Conservation (phyloP, 352 stramenopile species). For the Peronospora tabacina region DNA sequence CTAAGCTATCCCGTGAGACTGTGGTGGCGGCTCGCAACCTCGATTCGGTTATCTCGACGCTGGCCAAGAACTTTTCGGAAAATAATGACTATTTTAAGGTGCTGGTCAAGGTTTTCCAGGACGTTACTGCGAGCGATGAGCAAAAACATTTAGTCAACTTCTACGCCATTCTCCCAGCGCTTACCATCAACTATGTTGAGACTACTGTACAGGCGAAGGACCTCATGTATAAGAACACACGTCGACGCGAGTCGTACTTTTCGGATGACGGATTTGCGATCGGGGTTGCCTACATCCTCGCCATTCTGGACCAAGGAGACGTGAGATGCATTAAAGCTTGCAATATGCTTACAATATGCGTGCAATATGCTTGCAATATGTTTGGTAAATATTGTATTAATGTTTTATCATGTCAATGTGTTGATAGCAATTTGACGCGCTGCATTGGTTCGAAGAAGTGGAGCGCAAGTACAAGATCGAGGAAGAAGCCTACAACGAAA, state of each 20-base stretch:
- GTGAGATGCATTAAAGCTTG: constrained; percentile 22
- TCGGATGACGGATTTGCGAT: constrained; percentile 94
- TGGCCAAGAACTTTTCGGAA: constrained; percentile 87
- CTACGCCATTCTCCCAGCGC: constrained; percentile 81
- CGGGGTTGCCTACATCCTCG: constrained; percentile 89
- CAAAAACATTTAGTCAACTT: constrained; percentile 91
- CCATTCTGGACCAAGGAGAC: constrained; percentile 85
- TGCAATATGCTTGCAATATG: background rate
- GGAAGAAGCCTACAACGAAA: constrained; percentile 72
- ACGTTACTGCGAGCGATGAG: constrained; percentile 79
- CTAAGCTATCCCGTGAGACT: constrained; percentile 72
- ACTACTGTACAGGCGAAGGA: constrained; percentile 89
- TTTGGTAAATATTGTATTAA: constrained; percentile 1
- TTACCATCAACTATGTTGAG: constrained; percentile 88
- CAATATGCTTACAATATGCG: background rate
- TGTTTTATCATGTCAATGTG: constrained; percentile 2
- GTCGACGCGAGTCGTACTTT: constrained; percentile 91
- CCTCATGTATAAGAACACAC: constrained; percentile 93
- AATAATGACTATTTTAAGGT: constrained; percentile 92
- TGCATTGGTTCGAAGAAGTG: constrained; percentile 90
- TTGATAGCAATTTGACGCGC: constrained; percentile 67
- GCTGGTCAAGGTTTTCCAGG: constrained; percentile 83
- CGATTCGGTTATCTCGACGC: constrained; percentile 78
- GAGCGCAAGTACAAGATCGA: constrained; percentile 80
- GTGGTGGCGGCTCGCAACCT: constrained; percentile 80